Conservation (phyloP, 2,329 filamentous ascomycete genomes). For the Fusarium dimerum region DNA sequence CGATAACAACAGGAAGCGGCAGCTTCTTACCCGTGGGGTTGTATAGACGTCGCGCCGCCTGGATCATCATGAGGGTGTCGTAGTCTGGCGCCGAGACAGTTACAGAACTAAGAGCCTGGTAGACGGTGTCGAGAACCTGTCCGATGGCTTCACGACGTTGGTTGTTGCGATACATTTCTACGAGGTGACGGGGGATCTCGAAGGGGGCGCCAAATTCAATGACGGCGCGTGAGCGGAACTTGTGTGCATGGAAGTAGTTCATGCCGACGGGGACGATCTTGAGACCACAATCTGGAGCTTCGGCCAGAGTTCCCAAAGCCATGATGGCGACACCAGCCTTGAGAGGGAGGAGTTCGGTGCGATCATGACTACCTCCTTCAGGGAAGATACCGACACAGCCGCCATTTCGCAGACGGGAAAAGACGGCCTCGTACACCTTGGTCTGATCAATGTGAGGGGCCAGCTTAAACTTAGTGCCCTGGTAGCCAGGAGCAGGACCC, state of each 20-base stretch:
- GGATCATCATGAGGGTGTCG: slow-evolving; percentile 94
- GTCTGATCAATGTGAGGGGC: slow-evolving; percentile 94
- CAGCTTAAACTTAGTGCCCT: slow-evolving; percentile 81
- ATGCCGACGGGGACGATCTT: slow-evolving; percentile 97
- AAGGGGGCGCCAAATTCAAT: slow-evolving; percentile 93
- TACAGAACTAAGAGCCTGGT: slow-evolving; percentile 81
- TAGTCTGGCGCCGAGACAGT: slow-evolving; percentile 93
- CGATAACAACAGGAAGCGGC: slow-evolving; percentile 87
- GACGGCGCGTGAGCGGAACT: slow-evolving; percentile 93
- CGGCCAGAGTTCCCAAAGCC: slow-evolving; percentile 86
- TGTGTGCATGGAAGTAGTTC: slow-evolving; percentile 99
- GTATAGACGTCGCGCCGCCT: slow-evolving; percentile 90
- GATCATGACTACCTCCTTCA: slow-evolving; percentile 93
- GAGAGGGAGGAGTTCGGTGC: slow-evolving; percentile 84
- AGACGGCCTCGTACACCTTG: slow-evolving; percentile 90
- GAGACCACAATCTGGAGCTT: slow-evolving; percentile 81
- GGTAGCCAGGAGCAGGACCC: slow-evolving; percentile 61
- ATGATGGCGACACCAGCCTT: slow-evolving; percentile 98
- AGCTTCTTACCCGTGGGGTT: slow-evolving; percentile 93
- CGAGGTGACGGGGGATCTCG: slow-evolving; percentile 78
- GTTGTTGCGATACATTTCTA: slow-evolving; percentile 81
- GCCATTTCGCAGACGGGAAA: slow-evolving; percentile 75
- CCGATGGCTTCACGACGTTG: slow-evolving; percentile 86
- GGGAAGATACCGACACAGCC: slow-evolving; percentile 97
- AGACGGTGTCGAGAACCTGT: slow-evolving; percentile 80